These are phyloP conservation scores for Leishmania lainsoni DNA, from an alignment of 208 protist species.

Conservation along the genomic window DNA sequence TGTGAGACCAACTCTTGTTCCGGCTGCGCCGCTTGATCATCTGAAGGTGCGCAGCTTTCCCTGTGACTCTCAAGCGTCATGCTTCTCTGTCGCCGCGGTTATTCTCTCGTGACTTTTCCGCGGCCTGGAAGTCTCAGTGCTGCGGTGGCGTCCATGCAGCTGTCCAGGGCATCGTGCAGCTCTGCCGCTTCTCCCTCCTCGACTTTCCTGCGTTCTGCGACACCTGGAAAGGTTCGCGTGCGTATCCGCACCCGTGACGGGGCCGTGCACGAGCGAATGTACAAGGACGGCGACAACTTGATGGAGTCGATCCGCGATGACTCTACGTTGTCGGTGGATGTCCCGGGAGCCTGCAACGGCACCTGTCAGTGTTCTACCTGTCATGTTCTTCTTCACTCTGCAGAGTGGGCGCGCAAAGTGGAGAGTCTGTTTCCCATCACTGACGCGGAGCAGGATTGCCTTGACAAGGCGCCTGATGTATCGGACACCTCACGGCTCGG, in stretches of 20 bases:
- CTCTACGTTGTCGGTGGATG: constrained; percentile 48
- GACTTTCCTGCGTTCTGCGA: background rate
- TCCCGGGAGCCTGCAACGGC: constrained; percentile 90
- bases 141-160: background rate
- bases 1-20: background rate
- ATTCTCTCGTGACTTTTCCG: background rate
- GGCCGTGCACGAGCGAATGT: constrained; percentile 16
- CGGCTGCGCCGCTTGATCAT: background rate
- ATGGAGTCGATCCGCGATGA: constrained; percentile 90
- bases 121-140: background rate
- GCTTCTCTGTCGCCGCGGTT: background rate
- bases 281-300: constrained; percentile 61
- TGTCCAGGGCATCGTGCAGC: background rate
- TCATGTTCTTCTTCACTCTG: constrained; percentile 88
- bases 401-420: constrained; percentile 72
- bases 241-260: constrained; percentile 34
- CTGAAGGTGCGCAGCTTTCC: background rate
- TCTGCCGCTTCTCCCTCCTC: background rate
- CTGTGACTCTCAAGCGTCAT: background rate
- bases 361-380: constrained; percentile 96
- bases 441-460: constrained; percentile 74
- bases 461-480: constrained; percentile 43
- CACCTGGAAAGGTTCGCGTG: constrained; percentile 44
- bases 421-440: constrained; percentile 61
- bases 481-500: constrained; percentile 48